Evolutionary conservation across 2,329 filamentous ascomycete genomes (phyloP).

Genomic region (Alternaria novae-zelandiae): DNA sequence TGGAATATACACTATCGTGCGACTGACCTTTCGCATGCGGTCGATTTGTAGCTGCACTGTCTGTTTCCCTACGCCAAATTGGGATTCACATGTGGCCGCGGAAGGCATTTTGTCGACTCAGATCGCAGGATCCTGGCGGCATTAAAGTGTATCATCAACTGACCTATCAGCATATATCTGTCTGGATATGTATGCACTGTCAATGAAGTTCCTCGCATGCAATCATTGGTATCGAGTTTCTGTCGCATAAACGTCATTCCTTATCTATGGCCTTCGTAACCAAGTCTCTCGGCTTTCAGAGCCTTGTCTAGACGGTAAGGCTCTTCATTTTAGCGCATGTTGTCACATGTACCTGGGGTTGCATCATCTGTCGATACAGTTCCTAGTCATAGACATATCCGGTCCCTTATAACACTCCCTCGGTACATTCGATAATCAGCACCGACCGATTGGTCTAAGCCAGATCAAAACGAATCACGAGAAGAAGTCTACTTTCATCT

Average conservation of each 20-base stretch:
- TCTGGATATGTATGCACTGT: not conserved
- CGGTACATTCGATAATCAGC: conserved; percentile 9
- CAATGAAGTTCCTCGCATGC: not conserved
- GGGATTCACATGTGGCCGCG: not conserved
- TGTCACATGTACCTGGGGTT: conserved; percentile 23
- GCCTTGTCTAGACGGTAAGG: conserved; percentile 11
- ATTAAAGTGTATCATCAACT: not conserved
- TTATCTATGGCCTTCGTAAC: conserved; percentile 7
- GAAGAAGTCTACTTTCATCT: not conserved
- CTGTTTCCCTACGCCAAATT: not conserved
- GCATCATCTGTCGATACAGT: conserved; percentile 24
- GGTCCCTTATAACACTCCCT: conserved; percentile 21
- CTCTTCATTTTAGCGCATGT: conserved; percentile 16
- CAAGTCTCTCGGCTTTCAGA: not conserved
- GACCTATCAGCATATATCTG: not conserved
- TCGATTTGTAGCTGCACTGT: not conserved
- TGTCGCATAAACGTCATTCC: not conserved
- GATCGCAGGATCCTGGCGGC: not conserved
- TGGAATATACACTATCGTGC: not conserved
- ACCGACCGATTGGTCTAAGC: conserved; percentile 9
- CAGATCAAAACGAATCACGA: conserved; percentile 14
- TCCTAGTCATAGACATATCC: conserved; percentile 5
- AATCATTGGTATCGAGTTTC: not conserved
- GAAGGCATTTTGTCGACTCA: not conserved
- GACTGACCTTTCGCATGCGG: not conserved